These are phyloP conservation scores for Cotoneaster glaucophyllus DNA, from an alignment of 306 rosid genomes.

Conservation along the genomic window DNA sequence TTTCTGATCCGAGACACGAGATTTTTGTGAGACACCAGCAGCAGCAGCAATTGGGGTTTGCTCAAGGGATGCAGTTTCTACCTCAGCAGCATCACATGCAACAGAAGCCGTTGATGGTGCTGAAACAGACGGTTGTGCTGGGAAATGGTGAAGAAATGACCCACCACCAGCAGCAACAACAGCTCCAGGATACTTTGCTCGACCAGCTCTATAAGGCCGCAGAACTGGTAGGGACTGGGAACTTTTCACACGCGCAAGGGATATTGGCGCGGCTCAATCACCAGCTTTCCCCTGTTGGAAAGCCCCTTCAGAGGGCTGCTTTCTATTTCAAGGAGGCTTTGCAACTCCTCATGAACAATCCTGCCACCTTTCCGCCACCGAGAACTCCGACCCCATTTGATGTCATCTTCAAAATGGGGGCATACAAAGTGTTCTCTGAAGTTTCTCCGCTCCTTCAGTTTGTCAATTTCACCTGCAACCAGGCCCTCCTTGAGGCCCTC, in stretches of 20 bases:
- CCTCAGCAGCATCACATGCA: conserved; percentile 26
- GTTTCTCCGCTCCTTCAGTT: conserved; percentile 42
- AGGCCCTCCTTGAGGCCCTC: conserved; percentile 38
- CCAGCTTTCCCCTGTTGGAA: conserved; percentile 62
- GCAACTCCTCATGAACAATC: conserved; percentile 29
- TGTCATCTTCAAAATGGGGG: conserved; percentile 47
- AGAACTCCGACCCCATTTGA: conserved; percentile 27
- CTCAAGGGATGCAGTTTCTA: conserved; percentile 32
- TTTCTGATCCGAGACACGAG: conserved; percentile 26
- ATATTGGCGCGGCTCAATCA: conserved; percentile 99
- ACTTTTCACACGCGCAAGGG: conserved; percentile 76
- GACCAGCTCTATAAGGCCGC: conserved; percentile 50
- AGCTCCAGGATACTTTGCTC: conserved; percentile 25
- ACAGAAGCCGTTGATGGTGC: conserved; percentile 24
- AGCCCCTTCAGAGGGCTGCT: conserved; percentile 49
- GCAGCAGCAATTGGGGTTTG: conserved; percentile 14
- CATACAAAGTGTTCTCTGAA: conserved; percentile 40
- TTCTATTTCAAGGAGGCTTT: conserved; percentile 52
- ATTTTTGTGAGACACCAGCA: conserved; percentile 25
- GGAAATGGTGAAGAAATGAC: conserved; percentile 19
- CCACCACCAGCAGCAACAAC: conserved; percentile 12
- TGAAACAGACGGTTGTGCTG: conserved; percentile 21
- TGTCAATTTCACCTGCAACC: conserved; percentile 42
- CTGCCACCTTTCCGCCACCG: conserved; percentile 19
- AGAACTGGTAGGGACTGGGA: conserved; percentile 40